Conservation (phyloP, 2,329 filamentous ascomycete species). For the Talaromyces albobiverticillius region DNA sequence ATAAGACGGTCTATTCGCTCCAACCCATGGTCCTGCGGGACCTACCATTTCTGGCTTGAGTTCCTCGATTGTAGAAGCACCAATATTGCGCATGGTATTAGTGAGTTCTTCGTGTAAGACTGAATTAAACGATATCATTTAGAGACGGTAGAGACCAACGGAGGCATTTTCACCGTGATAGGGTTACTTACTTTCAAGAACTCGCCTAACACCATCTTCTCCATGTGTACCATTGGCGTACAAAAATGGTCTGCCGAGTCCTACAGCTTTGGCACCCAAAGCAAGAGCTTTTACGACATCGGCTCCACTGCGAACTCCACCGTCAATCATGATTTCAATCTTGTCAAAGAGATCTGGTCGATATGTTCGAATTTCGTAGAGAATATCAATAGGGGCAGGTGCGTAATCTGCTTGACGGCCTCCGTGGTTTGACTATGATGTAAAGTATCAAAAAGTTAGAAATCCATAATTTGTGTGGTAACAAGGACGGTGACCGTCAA, state of each 20-base stretch:
- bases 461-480: too few relatives aligned
- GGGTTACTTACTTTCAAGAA: slow-evolving; percentile 19
- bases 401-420: slow-evolving; percentile 46
- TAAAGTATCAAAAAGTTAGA: too few relatives aligned
- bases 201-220: slow-evolving; percentile 51
- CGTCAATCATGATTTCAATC: slow-evolving; percentile 63
- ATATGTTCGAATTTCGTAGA: slow-evolving; percentile 61
- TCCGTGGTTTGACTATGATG: slow-evolving; percentile 38
- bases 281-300: slow-evolving; percentile 67
- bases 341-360: slow-evolving; percentile 58
- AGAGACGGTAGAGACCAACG: too few relatives aligned
- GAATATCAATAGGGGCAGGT: slow-evolving; percentile 44
- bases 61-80: neutral
- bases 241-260: slow-evolving; percentile 60
- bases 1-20: neutral
- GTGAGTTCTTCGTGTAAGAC: too few relatives aligned
- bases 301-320: slow-evolving; percentile 60
- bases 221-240: slow-evolving; percentile 59
- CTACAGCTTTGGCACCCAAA: slow-evolving; percentile 62
- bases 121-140: too few relatives aligned
- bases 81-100: slow-evolving; percentile 1
- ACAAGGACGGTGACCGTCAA: too few relatives aligned
- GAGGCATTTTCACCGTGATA: too few relatives aligned
- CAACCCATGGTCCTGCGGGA: neutral
- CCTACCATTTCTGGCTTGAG: slow-evolving; percentile 4